A percentile compares a stretch with the other conserved stretches of the same genome.
Evolutionary conservation across 106 monocot genomes (phyloP).

Genomic region (Phalaenopsis equestris): DNA sequence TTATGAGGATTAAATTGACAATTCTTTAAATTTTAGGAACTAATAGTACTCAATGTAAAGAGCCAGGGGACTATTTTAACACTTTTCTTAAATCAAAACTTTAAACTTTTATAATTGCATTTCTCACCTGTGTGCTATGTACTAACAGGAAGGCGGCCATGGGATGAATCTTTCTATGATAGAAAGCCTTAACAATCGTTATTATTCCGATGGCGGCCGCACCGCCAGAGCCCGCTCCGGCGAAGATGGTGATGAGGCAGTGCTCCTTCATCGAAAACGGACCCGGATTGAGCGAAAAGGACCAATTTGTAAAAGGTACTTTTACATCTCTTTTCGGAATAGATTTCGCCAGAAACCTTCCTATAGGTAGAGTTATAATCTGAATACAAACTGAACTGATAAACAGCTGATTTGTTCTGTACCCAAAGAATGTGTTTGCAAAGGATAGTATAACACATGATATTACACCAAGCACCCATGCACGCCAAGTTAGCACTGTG

Average conservation of each 20-base stretch:
- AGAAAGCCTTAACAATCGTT: slow-evolving; percentile 43
- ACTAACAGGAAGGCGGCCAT: slow-evolving; percentile 27
- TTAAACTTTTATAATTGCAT: not conserved
- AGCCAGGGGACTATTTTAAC: too few relatives aligned
- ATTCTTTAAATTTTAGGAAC: too few relatives aligned
- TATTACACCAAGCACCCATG: slow-evolving; percentile 11
- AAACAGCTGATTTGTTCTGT: slow-evolving; percentile 3
- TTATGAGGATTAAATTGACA: too few relatives aligned
- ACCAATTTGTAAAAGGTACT: slow-evolving; percentile 26
- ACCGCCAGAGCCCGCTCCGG: slow-evolving; percentile 14
- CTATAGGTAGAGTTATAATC: slow-evolving; percentile 15
- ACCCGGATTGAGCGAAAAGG: slow-evolving; percentile 47
- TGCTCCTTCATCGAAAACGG: slow-evolving; percentile 48
- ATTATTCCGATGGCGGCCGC: slow-evolving; percentile 23
- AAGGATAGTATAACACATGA: slow-evolving; percentile 17
- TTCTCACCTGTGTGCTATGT: slow-evolving; percentile 32
- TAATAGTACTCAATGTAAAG: too few relatives aligned
- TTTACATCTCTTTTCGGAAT: slow-evolving; percentile 8
- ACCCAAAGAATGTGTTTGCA: slow-evolving; percentile 14
- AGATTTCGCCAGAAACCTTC: slow-evolving; percentile 15
- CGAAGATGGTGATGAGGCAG: slow-evolving; percentile 37
- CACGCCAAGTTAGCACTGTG: slow-evolving; percentile 12
- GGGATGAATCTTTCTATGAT: slow-evolving; percentile 21
- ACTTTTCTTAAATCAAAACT: not conserved
- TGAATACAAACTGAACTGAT: slow-evolving; percentile 13